Conservation (phyloP, 2,329 filamentous ascomycete species). For the Trichophyton benhamiae region DNA sequence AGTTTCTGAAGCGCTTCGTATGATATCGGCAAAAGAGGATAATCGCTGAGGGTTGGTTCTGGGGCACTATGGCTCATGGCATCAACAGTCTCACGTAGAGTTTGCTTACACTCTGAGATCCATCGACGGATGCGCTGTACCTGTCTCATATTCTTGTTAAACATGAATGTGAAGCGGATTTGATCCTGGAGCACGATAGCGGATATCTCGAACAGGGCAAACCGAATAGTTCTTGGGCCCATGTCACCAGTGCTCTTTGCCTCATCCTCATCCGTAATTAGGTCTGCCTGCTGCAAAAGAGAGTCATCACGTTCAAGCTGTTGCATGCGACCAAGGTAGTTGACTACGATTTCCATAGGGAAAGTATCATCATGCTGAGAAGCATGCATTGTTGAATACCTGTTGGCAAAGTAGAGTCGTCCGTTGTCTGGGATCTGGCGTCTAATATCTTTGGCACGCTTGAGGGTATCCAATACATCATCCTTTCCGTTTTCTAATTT, state of each 20-base stretch:
- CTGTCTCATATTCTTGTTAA: constrained; percentile 37
- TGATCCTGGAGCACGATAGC: constrained; percentile 37
- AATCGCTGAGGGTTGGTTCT: constrained; percentile 32
- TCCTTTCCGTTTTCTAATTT: neutral
- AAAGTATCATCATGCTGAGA: constrained; percentile 22
- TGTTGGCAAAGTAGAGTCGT: constrained; percentile 26
- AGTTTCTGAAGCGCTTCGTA: constrained; percentile 33
- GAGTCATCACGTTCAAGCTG: constrained; percentile 36
- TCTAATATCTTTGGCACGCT: constrained; percentile 29
- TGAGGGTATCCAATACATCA: constrained; percentile 23
- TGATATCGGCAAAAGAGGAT: constrained; percentile 34
- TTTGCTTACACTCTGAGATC: constrained; percentile 30
- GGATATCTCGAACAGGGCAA: constrained; percentile 41
- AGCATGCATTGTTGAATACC: constrained; percentile 19
- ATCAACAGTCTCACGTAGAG: constrained; percentile 22
- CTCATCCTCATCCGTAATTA: constrained; percentile 20
- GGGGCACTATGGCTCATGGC: constrained; percentile 13
- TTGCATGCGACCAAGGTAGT: constrained; percentile 28
- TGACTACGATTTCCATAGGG: constrained; percentile 33
- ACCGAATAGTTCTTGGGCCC: constrained; percentile 32
- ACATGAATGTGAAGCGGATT: constrained; percentile 39
- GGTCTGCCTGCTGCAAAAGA: constrained; percentile 31
- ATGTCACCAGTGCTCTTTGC: constrained; percentile 32
- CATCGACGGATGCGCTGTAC: constrained; percentile 32
- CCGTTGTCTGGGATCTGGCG: constrained; percentile 23